Conservation (phyloP, 108 stramenopile genomes). For the Nannochloropsis gaditana region DNA sequence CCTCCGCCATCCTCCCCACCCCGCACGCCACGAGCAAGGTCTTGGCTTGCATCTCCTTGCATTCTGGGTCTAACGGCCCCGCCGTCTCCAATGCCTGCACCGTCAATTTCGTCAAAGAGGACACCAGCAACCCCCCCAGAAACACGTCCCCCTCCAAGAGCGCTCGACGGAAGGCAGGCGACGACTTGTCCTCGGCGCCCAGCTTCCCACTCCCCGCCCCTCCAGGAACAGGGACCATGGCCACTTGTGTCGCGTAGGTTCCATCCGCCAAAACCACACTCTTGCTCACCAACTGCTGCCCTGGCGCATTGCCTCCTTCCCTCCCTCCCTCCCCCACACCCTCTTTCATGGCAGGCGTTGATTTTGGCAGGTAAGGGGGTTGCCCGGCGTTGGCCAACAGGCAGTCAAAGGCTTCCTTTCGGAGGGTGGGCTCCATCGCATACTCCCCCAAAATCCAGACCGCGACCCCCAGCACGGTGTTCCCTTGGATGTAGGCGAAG, state of each 20-base stretch:
- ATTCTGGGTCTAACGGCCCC: constrained; percentile 53
- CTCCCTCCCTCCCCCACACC: background rate
- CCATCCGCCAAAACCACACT: constrained; percentile 96
- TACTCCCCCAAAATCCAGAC: constrained; percentile 99
- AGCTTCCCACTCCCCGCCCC: background rate
- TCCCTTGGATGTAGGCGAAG: constrained; percentile 70
- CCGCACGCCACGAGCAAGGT: constrained; percentile 48
- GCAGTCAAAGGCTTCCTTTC: constrained; percentile 63
- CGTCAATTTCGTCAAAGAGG: constrained; percentile 84
- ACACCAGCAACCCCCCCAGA: constrained; percentile 75
- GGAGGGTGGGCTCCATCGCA: constrained; percentile 53
- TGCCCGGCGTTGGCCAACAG: constrained; percentile 68
- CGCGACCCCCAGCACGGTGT: constrained; percentile 83
- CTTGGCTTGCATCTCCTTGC: constrained; percentile 54
- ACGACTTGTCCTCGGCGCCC: constrained; percentile 47
- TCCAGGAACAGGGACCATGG: constrained; percentile 42
- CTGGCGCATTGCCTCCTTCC: constrained; percentile 8
- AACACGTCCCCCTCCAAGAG: constrained; percentile 86
- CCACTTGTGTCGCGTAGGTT: constrained; percentile 92
- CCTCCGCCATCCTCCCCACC: constrained; percentile 49
- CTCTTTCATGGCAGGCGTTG: background rate
- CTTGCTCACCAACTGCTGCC: constrained; percentile 60
- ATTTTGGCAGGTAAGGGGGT: constrained; percentile 60
- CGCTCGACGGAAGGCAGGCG: constrained; percentile 72
- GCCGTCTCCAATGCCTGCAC: constrained; percentile 51